These are phyloP conservation scores for Neoboletus brunneissimus DNA, from an alignment of 768 basidiomycete genomes.

Conservation along the genomic window DNA sequence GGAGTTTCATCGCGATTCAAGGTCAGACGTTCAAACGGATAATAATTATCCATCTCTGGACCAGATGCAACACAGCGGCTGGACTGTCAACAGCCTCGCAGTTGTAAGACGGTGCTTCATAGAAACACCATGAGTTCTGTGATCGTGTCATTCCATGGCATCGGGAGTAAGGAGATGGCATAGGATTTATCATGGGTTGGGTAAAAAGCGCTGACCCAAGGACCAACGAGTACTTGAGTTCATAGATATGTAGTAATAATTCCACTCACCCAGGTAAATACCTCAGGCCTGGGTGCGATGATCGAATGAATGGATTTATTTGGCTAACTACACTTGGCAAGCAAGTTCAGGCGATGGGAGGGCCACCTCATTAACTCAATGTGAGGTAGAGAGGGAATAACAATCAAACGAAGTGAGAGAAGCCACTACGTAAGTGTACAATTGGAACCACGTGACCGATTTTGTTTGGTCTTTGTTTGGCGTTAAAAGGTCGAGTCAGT, in stretches of 20 bases:
- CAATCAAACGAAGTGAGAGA: too few relatives aligned
- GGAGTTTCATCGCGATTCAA: background rate
- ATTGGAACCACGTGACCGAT: background rate
- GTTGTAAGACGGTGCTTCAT: background rate
- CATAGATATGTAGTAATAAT: too few relatives aligned
- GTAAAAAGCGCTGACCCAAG: background rate
- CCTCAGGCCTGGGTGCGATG: too few relatives aligned
- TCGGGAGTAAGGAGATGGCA: too few relatives aligned
- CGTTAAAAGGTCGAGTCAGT: background rate
- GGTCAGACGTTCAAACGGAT: background rate
- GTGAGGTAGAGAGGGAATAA: too few relatives aligned
- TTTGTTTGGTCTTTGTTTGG: constrained; percentile 13
- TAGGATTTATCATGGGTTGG: background rate
- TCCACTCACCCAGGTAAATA: too few relatives aligned
- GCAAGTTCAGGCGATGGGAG: too few relatives aligned
- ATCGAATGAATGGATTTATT: too few relatives aligned
- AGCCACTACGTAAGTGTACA: too few relatives aligned
- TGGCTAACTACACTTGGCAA: too few relatives aligned
- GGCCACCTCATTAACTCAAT: too few relatives aligned
- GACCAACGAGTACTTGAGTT: background rate
- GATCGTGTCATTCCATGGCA: background rate
- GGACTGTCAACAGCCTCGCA: background rate
- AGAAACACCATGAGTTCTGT: background rate
- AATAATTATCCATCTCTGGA: background rate
- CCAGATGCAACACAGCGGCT: background rate